Conservation (phyloP, 169 alveolate species). For the Cryptosporidium andersoni region DNA sequence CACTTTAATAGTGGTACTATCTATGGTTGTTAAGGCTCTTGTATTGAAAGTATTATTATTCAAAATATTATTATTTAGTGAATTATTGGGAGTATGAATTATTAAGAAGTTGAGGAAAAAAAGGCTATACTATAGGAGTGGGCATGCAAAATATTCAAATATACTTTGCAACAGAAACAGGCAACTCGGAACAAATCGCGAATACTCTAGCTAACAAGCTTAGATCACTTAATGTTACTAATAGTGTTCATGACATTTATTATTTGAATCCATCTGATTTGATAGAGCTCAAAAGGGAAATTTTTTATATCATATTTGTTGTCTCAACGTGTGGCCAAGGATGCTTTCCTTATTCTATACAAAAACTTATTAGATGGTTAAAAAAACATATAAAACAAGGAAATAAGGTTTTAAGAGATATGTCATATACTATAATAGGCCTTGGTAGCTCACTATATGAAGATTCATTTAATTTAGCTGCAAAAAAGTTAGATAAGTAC, state of each 20-base stretch:
- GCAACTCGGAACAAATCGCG: slow-evolving; percentile 36
- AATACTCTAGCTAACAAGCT: slow-evolving; percentile 1
- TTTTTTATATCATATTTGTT: slow-evolving; percentile 6
- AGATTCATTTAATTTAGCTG: slow-evolving; percentile 31
- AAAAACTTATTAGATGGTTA: slow-evolving; percentile 8
- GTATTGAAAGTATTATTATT: too few relatives aligned
- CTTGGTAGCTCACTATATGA: slow-evolving; percentile 64
- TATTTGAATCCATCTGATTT: neutral
- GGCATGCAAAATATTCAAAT: neutral
- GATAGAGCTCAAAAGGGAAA: neutral
- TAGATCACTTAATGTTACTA: neutral
- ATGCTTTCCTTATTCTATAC: slow-evolving; percentile 20
- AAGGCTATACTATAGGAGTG: too few relatives aligned
- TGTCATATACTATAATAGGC: slow-evolving; percentile 26
- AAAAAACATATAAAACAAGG: slow-evolving; percentile 2
- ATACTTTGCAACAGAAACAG: slow-evolving; percentile 63
- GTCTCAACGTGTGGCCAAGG: slow-evolving; percentile 60
- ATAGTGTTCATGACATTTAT: slow-evolving; percentile 17
- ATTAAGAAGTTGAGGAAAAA: too few relatives aligned
- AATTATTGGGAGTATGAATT: too few relatives aligned
- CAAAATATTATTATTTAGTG: too few relatives aligned
- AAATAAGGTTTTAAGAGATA: slow-evolving; percentile 16
- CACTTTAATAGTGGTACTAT: too few relatives aligned
- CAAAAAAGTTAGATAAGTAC: slow-evolving; percentile 27
- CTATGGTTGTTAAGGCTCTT: too few relatives aligned